A percentile compares a stretch with the other conserved stretches of the same genome.
Evolutionary conservation across 371 early-diverging fungal species (phyloP).

Genomic region (Mucor plumbeus): DNA sequence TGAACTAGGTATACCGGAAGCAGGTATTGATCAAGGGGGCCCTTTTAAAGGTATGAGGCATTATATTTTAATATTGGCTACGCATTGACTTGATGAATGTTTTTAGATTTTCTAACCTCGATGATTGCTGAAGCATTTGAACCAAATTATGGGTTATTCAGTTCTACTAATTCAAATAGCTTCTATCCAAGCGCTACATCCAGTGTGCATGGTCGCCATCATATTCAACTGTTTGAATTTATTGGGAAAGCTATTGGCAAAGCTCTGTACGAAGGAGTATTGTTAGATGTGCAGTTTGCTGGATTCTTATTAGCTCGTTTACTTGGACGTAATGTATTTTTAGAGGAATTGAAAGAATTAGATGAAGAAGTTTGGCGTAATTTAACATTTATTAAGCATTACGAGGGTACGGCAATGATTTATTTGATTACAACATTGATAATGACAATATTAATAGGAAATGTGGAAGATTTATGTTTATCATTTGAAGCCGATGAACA

Average conservation of each 20-base stretch:
- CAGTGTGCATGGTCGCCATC: slow-evolving; percentile 51
- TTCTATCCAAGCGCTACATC: slow-evolving; percentile 72
- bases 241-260: slow-evolving; percentile 90
- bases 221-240: slow-evolving; percentile 74
- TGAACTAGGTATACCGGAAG: slow-evolving; percentile 73
- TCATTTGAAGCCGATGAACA: slow-evolving; percentile 74
- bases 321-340: slow-evolving; percentile 72
- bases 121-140: slow-evolving; percentile 80
- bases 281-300: slow-evolving; percentile 89
- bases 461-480: slow-evolving; percentile 65
- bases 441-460: slow-evolving; percentile 1
- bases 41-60: slow-evolving; percentile 76
- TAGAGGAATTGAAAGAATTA: slow-evolving; percentile 84
- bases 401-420: slow-evolving; percentile 48
- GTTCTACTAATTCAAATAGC: slow-evolving; percentile 67
- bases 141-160: slow-evolving; percentile 74
- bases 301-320: slow-evolving; percentile 83
- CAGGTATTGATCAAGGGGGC: slow-evolving; percentile 93
- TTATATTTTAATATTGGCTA: not conserved
- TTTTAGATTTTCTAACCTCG: slow-evolving; percentile 81
- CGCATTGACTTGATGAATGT: slow-evolving; percentile 22
- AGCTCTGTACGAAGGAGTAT: slow-evolving; percentile 88
- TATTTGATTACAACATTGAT: slow-evolving; percentile 35
- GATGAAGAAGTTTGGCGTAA: slow-evolving; percentile 83
- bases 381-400: slow-evolving; percentile 81